Base-by-base conservation (phyloP, 768 basidiomycete species). In the Podaxis mareebaensis region DNA sequence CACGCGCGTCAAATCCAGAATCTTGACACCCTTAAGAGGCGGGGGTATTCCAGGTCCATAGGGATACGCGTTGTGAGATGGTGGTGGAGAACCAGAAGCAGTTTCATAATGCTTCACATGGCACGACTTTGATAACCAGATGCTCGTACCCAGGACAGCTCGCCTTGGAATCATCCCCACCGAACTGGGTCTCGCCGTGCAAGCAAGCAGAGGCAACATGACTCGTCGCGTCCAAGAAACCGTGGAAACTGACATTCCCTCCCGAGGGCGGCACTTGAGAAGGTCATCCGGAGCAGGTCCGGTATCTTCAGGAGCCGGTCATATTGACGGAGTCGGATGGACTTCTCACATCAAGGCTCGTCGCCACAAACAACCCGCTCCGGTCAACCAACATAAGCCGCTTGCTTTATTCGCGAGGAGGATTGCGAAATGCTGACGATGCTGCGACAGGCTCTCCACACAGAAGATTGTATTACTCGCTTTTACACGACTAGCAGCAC, bases 1-100 rank as follows among this genome's bases (percentile, higher is more conserved):
- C 1, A 97, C 91, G 30, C 96, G 84, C 13, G 95, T 94, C 60
- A 97, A 76, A 75, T 98, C 96, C 24, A 98, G 79, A n/a, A 97
- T 83, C 69, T 83, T 86, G 67, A 96, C 78, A 15, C 92, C 94
- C 65, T 83, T 80, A 64, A 98, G 76, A 2, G 95, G 95, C 0
- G 92, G 92, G 1, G 86, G 80, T 26, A 93, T 92, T 54, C 87
- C 90, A 58, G 72, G 72, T 28, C 74, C 72, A 66, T 75, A 75
- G 11, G 74, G 73, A n/a, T 73, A 65, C 13, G 70, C 70, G 52
- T 59, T 49, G 17, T 53, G 36, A 24, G 58, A 28, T 53, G 63
- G 13, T 30, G 56, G 61, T 46, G 54, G 53, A 38, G 61, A 53
- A 15, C 56, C 36, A 42, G 48, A 33, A 17, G 58, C 51, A n/a